phyloP scores from a whole-genome alignment of 2,329 filamentous ascomycete species.

The Colletotrichum lentis region DNA sequence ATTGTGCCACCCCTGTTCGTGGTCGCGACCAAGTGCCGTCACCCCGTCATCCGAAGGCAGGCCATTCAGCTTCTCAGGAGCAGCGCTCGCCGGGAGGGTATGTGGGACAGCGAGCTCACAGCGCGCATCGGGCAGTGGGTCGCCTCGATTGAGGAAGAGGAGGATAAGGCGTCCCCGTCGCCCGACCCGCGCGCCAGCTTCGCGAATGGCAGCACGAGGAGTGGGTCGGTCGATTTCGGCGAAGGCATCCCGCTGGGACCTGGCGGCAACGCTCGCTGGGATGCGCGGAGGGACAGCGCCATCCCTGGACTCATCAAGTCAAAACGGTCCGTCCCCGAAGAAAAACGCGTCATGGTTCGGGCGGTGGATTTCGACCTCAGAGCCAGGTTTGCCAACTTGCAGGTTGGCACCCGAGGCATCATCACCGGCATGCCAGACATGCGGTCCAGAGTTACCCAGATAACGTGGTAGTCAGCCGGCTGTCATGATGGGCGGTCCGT shows the following conservation, averaged over 20 bases:
- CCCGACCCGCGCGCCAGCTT: slow-evolving; percentile 42
- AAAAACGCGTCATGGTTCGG: slow-evolving; percentile 64
- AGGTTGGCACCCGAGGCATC: slow-evolving; percentile 64
- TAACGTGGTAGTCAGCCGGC: slow-evolving; percentile 54
- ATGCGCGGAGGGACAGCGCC: slow-evolving; percentile 42
- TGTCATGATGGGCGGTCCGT: too few relatives aligned
- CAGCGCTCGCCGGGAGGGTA: slow-evolving; percentile 69
- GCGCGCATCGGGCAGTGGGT: slow-evolving; percentile 66
- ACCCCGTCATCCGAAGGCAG: slow-evolving; percentile 63
- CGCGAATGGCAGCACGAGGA: slow-evolving; percentile 40
- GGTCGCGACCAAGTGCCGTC: slow-evolving; percentile 72
- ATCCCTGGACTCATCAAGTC: slow-evolving; percentile 37
- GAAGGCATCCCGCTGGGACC: slow-evolving; percentile 48
- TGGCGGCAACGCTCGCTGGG: slow-evolving; percentile 56
- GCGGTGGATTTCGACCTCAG: slow-evolving; percentile 66
- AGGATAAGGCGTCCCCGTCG: slow-evolving; percentile 42
- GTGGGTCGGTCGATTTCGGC: slow-evolving; percentile 47
- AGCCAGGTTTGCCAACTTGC: slow-evolving; percentile 57
- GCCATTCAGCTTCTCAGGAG: slow-evolving; percentile 68
- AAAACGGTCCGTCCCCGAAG: slow-evolving; percentile 56
- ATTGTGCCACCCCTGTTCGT: slow-evolving; percentile 72
- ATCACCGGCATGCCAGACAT: slow-evolving; percentile 56
- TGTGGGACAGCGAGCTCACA: slow-evolving; percentile 72
- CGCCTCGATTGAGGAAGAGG: slow-evolving; percentile 62
- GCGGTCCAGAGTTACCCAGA: slow-evolving; percentile 56